These are phyloP conservation scores for Gentiana macrophylla DNA, from an alignment of 257 asterid species.

Conservation along the genomic window DNA sequence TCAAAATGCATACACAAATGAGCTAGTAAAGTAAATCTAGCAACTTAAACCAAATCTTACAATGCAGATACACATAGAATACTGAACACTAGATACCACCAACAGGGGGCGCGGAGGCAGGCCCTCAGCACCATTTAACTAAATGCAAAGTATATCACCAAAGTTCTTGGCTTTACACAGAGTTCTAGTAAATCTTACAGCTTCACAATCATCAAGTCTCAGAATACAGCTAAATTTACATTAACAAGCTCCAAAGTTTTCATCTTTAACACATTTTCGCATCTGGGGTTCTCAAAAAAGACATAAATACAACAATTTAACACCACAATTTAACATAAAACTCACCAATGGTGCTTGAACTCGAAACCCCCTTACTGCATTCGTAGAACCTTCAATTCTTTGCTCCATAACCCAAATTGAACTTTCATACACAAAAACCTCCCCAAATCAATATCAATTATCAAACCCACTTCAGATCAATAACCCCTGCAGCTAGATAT, in stretches of 20 bases:
- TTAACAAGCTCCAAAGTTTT: too few species aligned
- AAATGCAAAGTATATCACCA: background rate
- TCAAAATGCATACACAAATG: too few species aligned
- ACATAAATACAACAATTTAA: background rate
- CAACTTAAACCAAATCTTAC: too few species aligned
- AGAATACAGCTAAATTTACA: too few species aligned
- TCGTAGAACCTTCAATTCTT: conserved; percentile 60
- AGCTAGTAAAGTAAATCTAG: too few species aligned
- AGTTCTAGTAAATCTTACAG: too few species aligned
- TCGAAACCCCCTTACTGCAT: conserved; percentile 68
- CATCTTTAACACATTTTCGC: conserved; percentile 4
- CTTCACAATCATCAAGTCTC: too few species aligned
- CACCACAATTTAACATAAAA: conserved; percentile 6
- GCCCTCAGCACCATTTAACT: background rate
- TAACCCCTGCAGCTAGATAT: conserved; percentile 19
- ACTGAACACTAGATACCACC: too few species aligned
- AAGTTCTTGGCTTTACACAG: too few species aligned
- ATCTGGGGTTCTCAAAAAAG: conserved; percentile 10
- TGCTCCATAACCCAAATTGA: conserved; percentile 37
- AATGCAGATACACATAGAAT: too few species aligned
- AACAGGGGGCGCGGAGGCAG: too few species aligned
- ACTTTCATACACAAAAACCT: conserved; percentile 3
- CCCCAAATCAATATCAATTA: conserved; percentile 11
- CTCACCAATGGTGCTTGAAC: conserved; percentile 93
- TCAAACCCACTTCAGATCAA: conserved; percentile 28